phyloP scores from a whole-genome alignment of 2,329 filamentous ascomycete genomes.

The Orbilia oligospora region DNA sequence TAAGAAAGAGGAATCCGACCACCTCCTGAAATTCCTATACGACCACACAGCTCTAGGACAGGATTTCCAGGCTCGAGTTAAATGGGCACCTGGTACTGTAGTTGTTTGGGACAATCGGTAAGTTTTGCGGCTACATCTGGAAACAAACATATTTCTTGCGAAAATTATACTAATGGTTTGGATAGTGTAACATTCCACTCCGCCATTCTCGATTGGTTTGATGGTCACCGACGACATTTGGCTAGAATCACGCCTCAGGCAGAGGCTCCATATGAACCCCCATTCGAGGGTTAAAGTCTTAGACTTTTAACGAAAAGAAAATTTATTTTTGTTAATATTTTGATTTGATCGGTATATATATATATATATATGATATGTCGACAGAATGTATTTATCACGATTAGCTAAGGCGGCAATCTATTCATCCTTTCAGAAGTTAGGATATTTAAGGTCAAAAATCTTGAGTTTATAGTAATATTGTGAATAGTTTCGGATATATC shows the following conservation, averaged over 20 bases:
- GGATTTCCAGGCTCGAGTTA: slow-evolving; percentile 81
- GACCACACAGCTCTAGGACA: slow-evolving; percentile 80
- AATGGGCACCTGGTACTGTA: slow-evolving; percentile 84
- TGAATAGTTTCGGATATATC: no score
- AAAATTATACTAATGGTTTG: neutral
- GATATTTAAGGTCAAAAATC: neutral
- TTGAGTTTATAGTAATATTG: no score
- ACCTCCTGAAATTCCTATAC: slow-evolving; percentile 81
- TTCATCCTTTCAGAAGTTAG: neutral
- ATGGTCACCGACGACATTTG: slow-evolving; percentile 82
- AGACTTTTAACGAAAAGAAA: neutral
- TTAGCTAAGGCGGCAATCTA: neutral
- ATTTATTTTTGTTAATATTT: neutral
- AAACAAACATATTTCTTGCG: neutral
- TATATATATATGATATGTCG: neutral
- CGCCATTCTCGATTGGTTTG: slow-evolving; percentile 85
- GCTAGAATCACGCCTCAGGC: slow-evolving; percentile 87
- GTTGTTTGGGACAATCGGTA: slow-evolving; percentile 79
- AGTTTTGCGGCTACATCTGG: slow-evolving; percentile 1
- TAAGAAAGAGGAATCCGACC: slow-evolving; percentile 89
- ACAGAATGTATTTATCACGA: slow-evolving; percentile 10
- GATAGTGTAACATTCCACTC: slow-evolving; percentile 78
- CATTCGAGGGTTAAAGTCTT: neutral
- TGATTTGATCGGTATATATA: neutral
- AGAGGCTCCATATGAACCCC: slow-evolving; percentile 68